Evolutionary conservation across 139 green algal genomes (phyloP).

Genomic region (Picochlorum sp.): DNA sequence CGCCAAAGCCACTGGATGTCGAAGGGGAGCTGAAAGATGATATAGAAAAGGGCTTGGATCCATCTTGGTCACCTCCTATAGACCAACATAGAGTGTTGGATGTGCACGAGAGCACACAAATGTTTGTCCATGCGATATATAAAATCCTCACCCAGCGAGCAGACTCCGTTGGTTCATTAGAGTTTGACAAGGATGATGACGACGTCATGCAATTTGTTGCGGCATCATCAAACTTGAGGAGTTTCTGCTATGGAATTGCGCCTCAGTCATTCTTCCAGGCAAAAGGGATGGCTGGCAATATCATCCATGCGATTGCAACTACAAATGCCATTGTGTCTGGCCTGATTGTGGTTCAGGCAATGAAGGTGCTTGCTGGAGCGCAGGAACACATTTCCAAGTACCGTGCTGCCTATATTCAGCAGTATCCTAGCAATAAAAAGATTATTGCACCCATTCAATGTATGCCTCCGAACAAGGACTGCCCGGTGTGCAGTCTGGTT

Average conservation of each 20-base stretch:
- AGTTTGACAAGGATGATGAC: slow-evolving; percentile 87
- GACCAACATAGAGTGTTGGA: slow-evolving; percentile 55
- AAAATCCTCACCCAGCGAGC: slow-evolving; percentile 42
- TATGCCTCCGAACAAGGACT: slow-evolving; percentile 42
- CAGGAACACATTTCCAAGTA: slow-evolving; percentile 8
- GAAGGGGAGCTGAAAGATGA: background rate
- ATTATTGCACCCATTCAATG: slow-evolving; percentile 22
- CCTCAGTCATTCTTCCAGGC: slow-evolving; percentile 71
- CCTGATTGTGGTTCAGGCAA: slow-evolving; percentile 82
- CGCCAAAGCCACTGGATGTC: slow-evolving; percentile 53
- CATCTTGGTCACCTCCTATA: slow-evolving; percentile 33
- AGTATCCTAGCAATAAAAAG: slow-evolving; percentile 29
- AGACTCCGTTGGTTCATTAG: slow-evolving; percentile 39
- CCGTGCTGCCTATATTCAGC: slow-evolving; percentile 41
- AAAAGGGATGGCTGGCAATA: slow-evolving; percentile 98
- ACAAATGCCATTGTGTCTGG: slow-evolving; percentile 94
- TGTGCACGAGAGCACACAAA: slow-evolving; percentile 27
- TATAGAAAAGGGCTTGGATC: background rate
- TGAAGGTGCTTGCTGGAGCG: slow-evolving; percentile 71
- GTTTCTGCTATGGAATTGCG: slow-evolving; percentile 70
- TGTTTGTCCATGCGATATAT: slow-evolving; percentile 66
- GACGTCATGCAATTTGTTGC: slow-evolving; percentile 91
- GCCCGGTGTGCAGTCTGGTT: slow-evolving; percentile 70
- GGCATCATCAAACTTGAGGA: slow-evolving; percentile 78
- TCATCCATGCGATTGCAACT: slow-evolving; percentile 98